Conservation (phyloP, 352 stramenopile species). For the Phytophthora pluvialis region DNA sequence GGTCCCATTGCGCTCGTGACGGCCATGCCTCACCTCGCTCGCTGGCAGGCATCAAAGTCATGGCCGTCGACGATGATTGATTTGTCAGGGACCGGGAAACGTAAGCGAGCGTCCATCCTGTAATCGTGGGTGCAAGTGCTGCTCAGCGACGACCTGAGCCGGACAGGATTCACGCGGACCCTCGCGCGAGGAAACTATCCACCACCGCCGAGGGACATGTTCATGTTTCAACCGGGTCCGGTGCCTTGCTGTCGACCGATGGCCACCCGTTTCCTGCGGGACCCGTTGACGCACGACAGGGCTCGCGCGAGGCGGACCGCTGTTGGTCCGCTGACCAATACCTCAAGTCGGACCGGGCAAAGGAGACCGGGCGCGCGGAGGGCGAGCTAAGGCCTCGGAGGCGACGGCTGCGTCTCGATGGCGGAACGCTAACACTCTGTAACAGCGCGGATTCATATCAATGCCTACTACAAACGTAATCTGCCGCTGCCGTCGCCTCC, state of each 20-base stretch:
- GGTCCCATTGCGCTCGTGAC: no score
- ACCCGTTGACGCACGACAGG: no score
- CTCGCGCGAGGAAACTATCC: slow-evolving; percentile 13
- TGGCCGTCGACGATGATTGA: not conserved
- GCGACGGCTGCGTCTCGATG: no score
- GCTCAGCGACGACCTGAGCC: not conserved
- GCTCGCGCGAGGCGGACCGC: not conserved
- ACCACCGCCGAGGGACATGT: slow-evolving; percentile 21
- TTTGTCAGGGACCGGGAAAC: not conserved
- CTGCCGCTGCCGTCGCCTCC: no score
- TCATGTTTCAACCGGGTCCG: slow-evolving; percentile 24
- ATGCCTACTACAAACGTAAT: no score
- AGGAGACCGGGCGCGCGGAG: no score
- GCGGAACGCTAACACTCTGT: no score
- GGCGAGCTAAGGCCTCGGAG: no score
- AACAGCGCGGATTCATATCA: no score
- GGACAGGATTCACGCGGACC: not conserved
- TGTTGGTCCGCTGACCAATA: slow-evolving; percentile 17
- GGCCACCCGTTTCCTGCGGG: slow-evolving; percentile 9
- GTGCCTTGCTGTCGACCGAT: slow-evolving; percentile 1
- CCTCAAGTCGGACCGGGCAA: slow-evolving; percentile 4
- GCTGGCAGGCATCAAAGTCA: not conserved
- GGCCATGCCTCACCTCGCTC: no score
- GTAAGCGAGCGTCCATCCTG: slow-evolving; percentile 1
- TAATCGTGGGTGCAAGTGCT: slow-evolving; percentile 1